Evolutionary conservation across 345 rosid species (phyloP).

Genomic region (Lepidium didymum): DNA sequence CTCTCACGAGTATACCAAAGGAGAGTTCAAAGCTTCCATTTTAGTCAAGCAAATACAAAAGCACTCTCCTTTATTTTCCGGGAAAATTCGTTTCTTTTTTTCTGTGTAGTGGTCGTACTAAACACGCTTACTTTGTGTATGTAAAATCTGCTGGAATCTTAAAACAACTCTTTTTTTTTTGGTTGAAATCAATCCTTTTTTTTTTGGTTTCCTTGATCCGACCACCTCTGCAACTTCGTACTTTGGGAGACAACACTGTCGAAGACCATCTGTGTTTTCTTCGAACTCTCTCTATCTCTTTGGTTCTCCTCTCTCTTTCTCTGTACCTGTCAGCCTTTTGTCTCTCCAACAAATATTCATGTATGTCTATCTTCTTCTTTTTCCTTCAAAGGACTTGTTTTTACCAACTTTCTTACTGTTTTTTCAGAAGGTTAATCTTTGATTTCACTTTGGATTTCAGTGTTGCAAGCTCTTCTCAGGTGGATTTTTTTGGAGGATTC

Average conservation of each 20-base stretch:
- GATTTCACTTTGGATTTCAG: constrained; percentile 1
- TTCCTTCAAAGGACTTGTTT: neutral
- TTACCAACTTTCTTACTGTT: neutral
- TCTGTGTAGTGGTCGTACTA: constrained; percentile 23
- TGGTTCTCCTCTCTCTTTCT: neutral
- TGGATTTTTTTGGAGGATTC: neutral
- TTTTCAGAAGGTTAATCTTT: neutral
- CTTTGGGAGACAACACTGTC: constrained; percentile 19
- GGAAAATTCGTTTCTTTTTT: constrained; percentile 14
- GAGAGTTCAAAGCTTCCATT: neutral
- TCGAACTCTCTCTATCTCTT: constrained; percentile 4
- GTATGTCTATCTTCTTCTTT: constrained; percentile 3
- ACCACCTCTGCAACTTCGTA: constrained; percentile 33
- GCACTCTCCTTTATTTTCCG: neutral
- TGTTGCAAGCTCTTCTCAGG: constrained; percentile 1
- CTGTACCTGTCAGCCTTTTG: constrained; percentile 21
- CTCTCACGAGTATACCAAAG: neutral
- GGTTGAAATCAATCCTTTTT: constrained; percentile 7
- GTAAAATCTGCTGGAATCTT: constrained; percentile 22
- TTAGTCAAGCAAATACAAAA: neutral
- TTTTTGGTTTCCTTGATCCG: constrained; percentile 4
- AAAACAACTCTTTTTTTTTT: neutral
- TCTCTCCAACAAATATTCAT: neutral
- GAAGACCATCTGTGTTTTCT: constrained; percentile 24
- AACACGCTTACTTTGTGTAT: constrained; percentile 25